Base-by-base conservation (phyloP, 1,284 basidiomycete species). In the Coriolopsis trogii region DNA sequence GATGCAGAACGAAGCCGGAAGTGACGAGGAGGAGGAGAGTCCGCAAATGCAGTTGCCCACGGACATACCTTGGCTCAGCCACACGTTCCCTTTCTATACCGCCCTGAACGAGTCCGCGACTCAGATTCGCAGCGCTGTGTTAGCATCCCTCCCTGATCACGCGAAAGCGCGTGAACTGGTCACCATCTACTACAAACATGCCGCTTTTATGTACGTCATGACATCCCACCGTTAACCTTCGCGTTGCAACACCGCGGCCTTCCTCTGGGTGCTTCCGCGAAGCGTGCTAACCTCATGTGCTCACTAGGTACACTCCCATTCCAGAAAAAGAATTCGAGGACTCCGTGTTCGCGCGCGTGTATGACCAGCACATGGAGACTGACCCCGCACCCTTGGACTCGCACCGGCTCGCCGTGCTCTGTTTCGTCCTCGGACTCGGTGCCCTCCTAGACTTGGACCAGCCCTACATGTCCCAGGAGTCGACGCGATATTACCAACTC, bases 171-270 rank as follows among this genome's bases (percentile, higher is more conserved):
- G 70, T 56, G 68, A 66, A 23, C 68, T 83, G 39, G 71, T 73
- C 48, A 71, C 76, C 33, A 70, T 76, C 24, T 87, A 87, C 67
- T 87, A 77, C 66, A 75, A 76, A 60, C 80, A 85, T 64, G 83
- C 82, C 52, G 81, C 82, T 50, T 87, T 84, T 83, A 83, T 86
- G 84, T 84, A 65, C 56, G 81, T 78, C 57, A 62, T 36, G 31
- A 38, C 41, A 41, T 18, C 39, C 45, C 25, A 12, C 10, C 16
- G 13, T 24, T 36, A 13, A 16, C 46, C 38, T 24, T 46, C 42
- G n/a, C n/a, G n/a, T n/a, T n/a, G n/a, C n/a, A n/a, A n/a, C 50
- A 58, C 37, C 39, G 50, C 45, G 42, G 33, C 41, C 39, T 49
- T 51, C 29, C 52, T 42, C 46, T 34, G 52, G 51, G 52, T 40